Percentiles rank a stretch among this genome's conserved stretches.
Conservation (phyloP, 768 basidiomycete species). For the Fibroporia radiculosa region DNA sequence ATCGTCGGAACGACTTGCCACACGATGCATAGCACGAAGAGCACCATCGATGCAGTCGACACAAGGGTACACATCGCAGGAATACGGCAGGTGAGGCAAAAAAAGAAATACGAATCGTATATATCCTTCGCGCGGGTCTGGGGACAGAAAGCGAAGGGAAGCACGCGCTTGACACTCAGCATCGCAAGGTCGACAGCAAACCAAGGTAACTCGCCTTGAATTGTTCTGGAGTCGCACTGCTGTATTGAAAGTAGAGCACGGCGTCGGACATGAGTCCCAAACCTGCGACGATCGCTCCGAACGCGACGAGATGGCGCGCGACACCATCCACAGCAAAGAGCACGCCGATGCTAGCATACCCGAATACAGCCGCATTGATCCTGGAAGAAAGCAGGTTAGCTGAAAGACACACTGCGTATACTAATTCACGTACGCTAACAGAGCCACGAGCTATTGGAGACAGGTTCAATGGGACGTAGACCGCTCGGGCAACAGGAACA, state of each 20-base stretch:
- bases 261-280: conserved; percentile 56
- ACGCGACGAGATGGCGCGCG: conserved; percentile 44
- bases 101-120: conserved; percentile 58
- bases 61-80: conserved; percentile 55
- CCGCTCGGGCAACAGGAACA: background rate
- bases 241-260: conserved; percentile 62
- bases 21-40: conserved; percentile 53
- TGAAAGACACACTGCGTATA: too few species aligned
- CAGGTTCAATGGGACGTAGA: background rate
- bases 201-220: conserved; percentile 40
- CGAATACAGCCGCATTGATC: conserved; percentile 52
- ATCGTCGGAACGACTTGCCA: conserved; percentile 58
- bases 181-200: too few species aligned
- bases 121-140: conserved; percentile 47
- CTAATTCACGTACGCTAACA: conserved; percentile 56
- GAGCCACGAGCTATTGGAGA: conserved; percentile 49
- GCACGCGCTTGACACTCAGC: background rate
- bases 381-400: too few species aligned
- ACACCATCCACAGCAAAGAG: conserved; percentile 41
- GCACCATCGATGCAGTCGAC: conserved; percentile 49
- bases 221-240: conserved; percentile 39
- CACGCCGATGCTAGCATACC: conserved; percentile 46
- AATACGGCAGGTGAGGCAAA: conserved; percentile 56
- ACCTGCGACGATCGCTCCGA: conserved; percentile 52
- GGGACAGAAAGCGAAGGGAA: background rate